These are phyloP conservation scores for Trichoderma atroviride DNA, from an alignment of 2,329 filamentous ascomycete genomes.

Conservation along the genomic window DNA sequence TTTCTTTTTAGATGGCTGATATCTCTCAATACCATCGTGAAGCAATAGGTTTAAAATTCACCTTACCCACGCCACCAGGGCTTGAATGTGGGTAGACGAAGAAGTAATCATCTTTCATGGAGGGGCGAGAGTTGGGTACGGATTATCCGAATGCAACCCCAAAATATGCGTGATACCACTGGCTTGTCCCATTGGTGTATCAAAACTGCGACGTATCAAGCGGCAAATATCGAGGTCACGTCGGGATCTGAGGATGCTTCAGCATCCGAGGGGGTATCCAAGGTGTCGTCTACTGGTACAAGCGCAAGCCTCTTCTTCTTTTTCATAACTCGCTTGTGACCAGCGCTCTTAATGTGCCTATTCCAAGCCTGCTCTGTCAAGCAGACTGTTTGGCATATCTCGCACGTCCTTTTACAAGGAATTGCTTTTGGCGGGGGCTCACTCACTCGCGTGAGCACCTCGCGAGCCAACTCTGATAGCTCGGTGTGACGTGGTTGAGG, in stretches of 20 bases:
- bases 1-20: neutral
- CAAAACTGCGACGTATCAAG: neutral
- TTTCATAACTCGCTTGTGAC: slow-evolving; percentile 41
- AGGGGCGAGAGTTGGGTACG: neutral
- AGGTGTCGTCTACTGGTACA: slow-evolving; percentile 36
- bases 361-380: slow-evolving; percentile 56
- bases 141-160: neutral
- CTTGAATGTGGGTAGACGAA: neutral
- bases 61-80: neutral
- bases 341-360: slow-evolving; percentile 43
- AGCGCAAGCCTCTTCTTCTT: slow-evolving; percentile 45
- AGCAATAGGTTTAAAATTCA: neutral
- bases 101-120: neutral
- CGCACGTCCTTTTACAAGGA: slow-evolving; percentile 65
- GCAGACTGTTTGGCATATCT: slow-evolving; percentile 68
- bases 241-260: slow-evolving; percentile 23
- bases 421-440: slow-evolving; percentile 54
- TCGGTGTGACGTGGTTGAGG: slow-evolving; percentile 54
- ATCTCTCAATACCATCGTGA: neutral
- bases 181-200: neutral
- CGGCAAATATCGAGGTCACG: slow-evolving; percentile 17
- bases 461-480: slow-evolving; percentile 52
- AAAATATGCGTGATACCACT: neutral
- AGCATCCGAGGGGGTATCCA: neutral
- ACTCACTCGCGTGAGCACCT: slow-evolving; percentile 57